phyloP scores from a whole-genome alignment of 2,329 filamentous ascomycete species.

The Botrytis elliptica region DNA sequence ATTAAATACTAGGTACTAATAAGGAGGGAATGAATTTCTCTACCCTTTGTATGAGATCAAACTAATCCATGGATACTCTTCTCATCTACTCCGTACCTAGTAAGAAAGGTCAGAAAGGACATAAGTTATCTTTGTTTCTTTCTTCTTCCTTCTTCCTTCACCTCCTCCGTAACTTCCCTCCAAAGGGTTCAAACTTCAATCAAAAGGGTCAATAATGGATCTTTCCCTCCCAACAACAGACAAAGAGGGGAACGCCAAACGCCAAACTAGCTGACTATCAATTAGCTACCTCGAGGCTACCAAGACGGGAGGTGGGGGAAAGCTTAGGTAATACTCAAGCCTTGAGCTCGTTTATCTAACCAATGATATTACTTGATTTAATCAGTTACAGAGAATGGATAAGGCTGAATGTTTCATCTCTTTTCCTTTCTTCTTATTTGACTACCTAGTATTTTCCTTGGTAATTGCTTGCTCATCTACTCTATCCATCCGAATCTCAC shows the following conservation, averaged over 20 bases:
- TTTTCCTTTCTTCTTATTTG: background rate
- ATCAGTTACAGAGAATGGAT: background rate
- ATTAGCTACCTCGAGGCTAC: background rate
- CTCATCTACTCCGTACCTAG: background rate
- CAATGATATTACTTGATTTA: background rate
- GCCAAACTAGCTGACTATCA: background rate
- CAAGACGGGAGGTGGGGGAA: background rate
- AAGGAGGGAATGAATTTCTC: too few species aligned
- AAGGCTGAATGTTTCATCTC: constrained; percentile 13
- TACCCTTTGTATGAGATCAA: background rate
- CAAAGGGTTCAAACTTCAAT: background rate
- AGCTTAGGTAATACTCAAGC: background rate
- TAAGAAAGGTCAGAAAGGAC: too few species aligned
- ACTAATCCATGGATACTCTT: background rate
- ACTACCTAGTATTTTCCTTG: too few species aligned
- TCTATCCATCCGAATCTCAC: background rate
- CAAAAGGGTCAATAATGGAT: background rate
- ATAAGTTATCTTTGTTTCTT: background rate
- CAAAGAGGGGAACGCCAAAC: background rate
- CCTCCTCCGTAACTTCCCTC: too few species aligned
- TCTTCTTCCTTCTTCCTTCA: background rate
- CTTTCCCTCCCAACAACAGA: background rate
- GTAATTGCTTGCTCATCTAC: background rate
- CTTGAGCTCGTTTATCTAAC: background rate
- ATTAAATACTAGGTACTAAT: too few species aligned